Conservation (phyloP, 768 basidiomycete genomes). For the Mycena haematopus region DNA sequence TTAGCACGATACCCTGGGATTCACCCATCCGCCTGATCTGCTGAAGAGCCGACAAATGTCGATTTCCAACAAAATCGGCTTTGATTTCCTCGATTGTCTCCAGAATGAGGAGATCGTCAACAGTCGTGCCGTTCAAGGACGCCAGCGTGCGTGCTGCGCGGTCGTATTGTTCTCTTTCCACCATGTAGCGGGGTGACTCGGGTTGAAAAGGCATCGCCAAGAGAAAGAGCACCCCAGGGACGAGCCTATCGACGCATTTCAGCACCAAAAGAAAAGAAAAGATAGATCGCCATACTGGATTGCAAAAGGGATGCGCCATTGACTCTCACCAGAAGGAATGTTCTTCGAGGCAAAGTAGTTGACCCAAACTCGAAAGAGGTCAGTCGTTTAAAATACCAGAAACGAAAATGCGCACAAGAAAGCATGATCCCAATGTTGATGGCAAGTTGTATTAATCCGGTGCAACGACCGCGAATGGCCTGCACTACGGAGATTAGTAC, state of each 20-base stretch:
- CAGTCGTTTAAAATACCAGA: background rate
- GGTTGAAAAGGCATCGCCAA: constrained; percentile 54
- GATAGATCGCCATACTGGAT: constrained; percentile 44
- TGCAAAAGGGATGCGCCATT: constrained; percentile 61
- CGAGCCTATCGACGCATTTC: constrained; percentile 35
- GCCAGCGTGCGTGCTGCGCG: constrained; percentile 49
- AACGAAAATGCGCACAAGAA: constrained; percentile 38
- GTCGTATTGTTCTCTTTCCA: constrained; percentile 50
- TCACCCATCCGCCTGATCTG: constrained; percentile 53
- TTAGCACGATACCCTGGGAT: constrained; percentile 47
- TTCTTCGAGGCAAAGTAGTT: constrained; percentile 51
- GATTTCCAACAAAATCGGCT: constrained; percentile 52
- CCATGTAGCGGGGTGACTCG: constrained; percentile 65
- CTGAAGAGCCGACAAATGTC: constrained; percentile 38
- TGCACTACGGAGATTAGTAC: constrained; percentile 44
- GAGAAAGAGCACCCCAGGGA: constrained; percentile 58
- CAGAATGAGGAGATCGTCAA: constrained; percentile 43
- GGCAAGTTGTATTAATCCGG: constrained; percentile 49
- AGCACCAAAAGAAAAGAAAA: background rate
- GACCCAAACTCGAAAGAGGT: constrained; percentile 46
- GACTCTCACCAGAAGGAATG: constrained; percentile 45
- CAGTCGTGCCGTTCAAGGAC: constrained; percentile 38
- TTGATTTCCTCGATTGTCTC: constrained; percentile 53
- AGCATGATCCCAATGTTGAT: constrained; percentile 47
- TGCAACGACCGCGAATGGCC: constrained; percentile 56